Base-by-base conservation (phyloP, 768 basidiomycete genomes). In the Suillus variegatus region DNA sequence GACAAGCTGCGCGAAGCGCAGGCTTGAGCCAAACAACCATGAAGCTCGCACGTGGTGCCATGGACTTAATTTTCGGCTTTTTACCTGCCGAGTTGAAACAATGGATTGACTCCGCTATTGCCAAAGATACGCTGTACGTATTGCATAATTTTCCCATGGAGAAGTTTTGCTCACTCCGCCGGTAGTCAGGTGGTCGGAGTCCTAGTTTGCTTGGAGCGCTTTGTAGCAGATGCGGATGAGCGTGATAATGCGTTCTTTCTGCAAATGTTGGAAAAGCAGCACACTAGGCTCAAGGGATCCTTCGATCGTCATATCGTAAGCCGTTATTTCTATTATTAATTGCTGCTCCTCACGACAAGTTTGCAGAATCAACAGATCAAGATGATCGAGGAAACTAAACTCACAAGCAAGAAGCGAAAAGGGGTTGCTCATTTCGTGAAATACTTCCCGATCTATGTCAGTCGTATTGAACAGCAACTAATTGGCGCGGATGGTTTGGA, bases 21-120 rank as follows among this genome's bases (percentile, higher is more conserved):
- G 86, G 88, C 36, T 82, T 96, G 52, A 88, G 86, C 65, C 83
- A 84, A 62, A 78, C 86, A 8, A 95, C 94, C 35, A 73, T 81
- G 65, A 95, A 96, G 78, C 85, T 96, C 10, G 85, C 95, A 38
- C 87, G 94, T 22, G 89, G 90, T 3, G 93, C 95, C 36, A 88
- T 98, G 91, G 97, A 99, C 69, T 79, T 97, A 61, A 95, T 98
- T 61, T 99, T 98, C 75, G 95, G 95, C 9, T 99, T 97, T 80
- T 79, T 99, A 20, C 89, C 91, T 3, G 81, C 82, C 1, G 95
- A 97, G 73, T 64, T 98, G 66, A 93, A 91, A 76, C 79, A 81
- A 28, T 98, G 94, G 94, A 80, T 95, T 16, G 96, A 99, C 68
- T 82, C 76, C 20, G 91, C 92, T 0, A 71, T 96, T 49, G 83